phyloP scores from a whole-genome alignment of 2,329 filamentous ascomycete genomes.

The Paraconiothyrium brasiliense region DNA sequence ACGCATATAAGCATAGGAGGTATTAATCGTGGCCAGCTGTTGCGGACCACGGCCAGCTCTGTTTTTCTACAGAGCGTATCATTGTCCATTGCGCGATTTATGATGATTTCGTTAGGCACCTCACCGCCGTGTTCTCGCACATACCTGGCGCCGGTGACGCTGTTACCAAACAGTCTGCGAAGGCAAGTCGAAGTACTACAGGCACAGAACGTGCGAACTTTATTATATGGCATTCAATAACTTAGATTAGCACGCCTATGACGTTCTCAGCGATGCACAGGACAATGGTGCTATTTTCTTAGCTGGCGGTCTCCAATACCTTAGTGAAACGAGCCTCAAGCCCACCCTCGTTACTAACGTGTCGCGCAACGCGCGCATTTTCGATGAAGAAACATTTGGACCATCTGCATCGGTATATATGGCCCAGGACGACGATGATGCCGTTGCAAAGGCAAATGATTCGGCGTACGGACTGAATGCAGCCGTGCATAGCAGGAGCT shows the following conservation, averaged over 20 bases:
- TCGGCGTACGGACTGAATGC: slow-evolving; percentile 79
- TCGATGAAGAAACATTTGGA: slow-evolving; percentile 77
- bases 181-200: background rate
- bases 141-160: slow-evolving; percentile 53
- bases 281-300: slow-evolving; percentile 64
- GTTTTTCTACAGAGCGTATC: slow-evolving; percentile 85
- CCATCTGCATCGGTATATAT: slow-evolving; percentile 74
- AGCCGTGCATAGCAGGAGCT: slow-evolving; percentile 74
- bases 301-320: slow-evolving; percentile 56
- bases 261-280: slow-evolving; percentile 62
- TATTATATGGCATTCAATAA: background rate
- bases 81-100: slow-evolving; percentile 64
- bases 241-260: slow-evolving; percentile 33
- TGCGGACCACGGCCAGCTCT: slow-evolving; percentile 71
- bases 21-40: slow-evolving; percentile 19
- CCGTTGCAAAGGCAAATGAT: slow-evolving; percentile 79
- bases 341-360: slow-evolving; percentile 73
- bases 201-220: no score
- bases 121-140: slow-evolving; percentile 55
- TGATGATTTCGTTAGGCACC: slow-evolving; percentile 59
- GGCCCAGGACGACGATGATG: slow-evolving; percentile 73
- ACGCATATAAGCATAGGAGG: background rate
- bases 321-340: slow-evolving; percentile 58
- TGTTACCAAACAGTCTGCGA: slow-evolving; percentile 40
- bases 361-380: slow-evolving; percentile 74